A percentile compares a stretch with the other conserved stretches of the same genome.
These are phyloP conservation scores for Eimeria praecox DNA, from an alignment of 169 alveolate species.

Conservation along the genomic window DNA sequence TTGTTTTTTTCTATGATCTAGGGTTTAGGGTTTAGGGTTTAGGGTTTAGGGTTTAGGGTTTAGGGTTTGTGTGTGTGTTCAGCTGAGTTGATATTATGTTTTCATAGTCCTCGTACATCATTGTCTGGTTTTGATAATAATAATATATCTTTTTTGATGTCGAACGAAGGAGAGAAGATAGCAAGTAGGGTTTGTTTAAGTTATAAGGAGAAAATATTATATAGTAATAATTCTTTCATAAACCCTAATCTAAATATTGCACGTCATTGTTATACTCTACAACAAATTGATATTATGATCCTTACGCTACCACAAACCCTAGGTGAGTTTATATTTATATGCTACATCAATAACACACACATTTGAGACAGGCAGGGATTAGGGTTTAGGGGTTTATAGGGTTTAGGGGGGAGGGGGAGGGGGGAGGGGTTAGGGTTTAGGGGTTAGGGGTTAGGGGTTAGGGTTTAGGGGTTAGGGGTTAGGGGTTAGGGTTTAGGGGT, in stretches of 20 bases:
- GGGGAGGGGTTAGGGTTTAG: background rate
- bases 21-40: conserved; percentile 18
- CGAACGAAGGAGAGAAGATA: background rate
- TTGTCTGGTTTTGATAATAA: background rate
- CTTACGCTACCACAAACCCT: background rate
- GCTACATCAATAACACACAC: background rate
- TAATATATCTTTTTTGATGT: background rate
- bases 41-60: background rate
- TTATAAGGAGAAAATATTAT: background rate
- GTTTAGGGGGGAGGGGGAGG: background rate
- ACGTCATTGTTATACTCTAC: background rate
- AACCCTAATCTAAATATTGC: background rate
- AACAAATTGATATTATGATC: background rate
- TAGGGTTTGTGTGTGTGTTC: background rate
- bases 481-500: background rate
- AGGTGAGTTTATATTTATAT: no score
- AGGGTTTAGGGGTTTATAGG: background rate
- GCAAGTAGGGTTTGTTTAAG: background rate
- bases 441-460: background rate
- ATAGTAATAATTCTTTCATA: background rate
- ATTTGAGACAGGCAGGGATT: background rate
- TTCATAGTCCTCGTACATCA: background rate
- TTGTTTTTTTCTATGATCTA: background rate
- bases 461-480: background rate
- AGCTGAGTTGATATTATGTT: background rate